Evolutionary conservation across 257 asterid species (phyloP).

Genomic region (Verbascum thapsus): DNA sequence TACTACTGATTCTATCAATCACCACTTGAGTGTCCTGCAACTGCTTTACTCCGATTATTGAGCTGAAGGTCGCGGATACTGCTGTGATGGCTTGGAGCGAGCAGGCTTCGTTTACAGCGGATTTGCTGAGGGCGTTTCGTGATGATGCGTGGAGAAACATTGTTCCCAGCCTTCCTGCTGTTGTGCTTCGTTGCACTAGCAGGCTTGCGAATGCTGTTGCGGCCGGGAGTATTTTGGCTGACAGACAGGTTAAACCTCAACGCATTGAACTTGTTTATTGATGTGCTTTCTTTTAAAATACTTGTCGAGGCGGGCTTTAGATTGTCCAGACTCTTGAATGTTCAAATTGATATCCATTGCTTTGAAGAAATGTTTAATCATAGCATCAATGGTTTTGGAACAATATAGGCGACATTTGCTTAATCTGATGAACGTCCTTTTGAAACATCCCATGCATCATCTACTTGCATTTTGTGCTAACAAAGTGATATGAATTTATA

Average conservation of each 20-base stretch:
- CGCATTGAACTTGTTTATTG: slow-evolving; percentile 6
- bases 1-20: slow-evolving; percentile 43
- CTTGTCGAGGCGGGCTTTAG: neutral
- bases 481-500: too few relatives aligned
- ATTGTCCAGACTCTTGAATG: slow-evolving; percentile 2
- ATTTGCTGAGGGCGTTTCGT: slow-evolving; percentile 68
- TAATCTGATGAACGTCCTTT: too few relatives aligned
- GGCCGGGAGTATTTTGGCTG: slow-evolving; percentile 65
- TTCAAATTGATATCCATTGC: slow-evolving; percentile 16
- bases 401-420: neutral
- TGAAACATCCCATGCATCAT: too few relatives aligned
- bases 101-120: slow-evolving; percentile 67
- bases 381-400: neutral
- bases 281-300: slow-evolving; percentile 11
- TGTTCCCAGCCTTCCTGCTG: slow-evolving; percentile 78
- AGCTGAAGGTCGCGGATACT: slow-evolving; percentile 84
- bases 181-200: slow-evolving; percentile 80
- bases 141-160: slow-evolving; percentile 82
- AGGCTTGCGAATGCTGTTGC: slow-evolving; percentile 81
- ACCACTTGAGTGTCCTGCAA: slow-evolving; percentile 50
- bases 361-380: neutral
- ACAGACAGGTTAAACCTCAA: slow-evolving; percentile 62
- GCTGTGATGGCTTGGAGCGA: slow-evolving; percentile 91
- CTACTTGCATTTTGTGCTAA: too few relatives aligned
- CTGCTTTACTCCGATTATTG: slow-evolving; percentile 73